Conservation (phyloP, 768 basidiomycete species). For the Auriscalpium vulgare region DNA sequence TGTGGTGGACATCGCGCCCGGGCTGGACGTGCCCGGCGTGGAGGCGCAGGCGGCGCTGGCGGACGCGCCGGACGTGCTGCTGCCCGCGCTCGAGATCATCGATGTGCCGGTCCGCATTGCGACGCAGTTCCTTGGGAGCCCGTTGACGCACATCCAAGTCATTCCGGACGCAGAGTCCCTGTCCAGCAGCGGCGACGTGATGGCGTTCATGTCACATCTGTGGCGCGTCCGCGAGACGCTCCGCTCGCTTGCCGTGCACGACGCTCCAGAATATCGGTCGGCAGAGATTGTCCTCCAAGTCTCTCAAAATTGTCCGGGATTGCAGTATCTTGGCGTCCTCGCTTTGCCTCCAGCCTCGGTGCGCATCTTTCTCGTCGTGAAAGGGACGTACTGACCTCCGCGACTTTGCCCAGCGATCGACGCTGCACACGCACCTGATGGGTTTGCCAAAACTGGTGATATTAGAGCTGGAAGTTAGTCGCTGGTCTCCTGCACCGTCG, state of each 20-base stretch:
- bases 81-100: conserved; percentile 35
- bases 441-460: conserved; percentile 25
- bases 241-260: conserved; percentile 28
- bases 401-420: conserved; percentile 21
- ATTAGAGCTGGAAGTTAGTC: conserved; percentile 30
- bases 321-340: conserved; percentile 33
- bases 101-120: conserved; percentile 39
- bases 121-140: conserved; percentile 29
- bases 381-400: background rate
- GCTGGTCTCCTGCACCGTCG: conserved; percentile 27
- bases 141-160: conserved; percentile 40
- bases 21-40: background rate
- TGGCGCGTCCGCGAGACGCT: conserved; percentile 23
- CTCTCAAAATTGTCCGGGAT: conserved; percentile 24
- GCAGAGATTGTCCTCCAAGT: conserved; percentile 25
- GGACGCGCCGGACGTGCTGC: conserved; percentile 9
- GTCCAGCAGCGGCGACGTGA: conserved; percentile 19
- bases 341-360: conserved; percentile 27
- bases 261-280: conserved; percentile 26
- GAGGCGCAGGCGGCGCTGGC: background rate
- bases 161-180: conserved; percentile 29
- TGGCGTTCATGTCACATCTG: conserved; percentile 26
- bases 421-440: conserved; percentile 27
- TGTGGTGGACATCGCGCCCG: conserved; percentile 12
- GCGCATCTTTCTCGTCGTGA: conserved; percentile 11